Conservation (phyloP, 83 land plant species). For the Larix sibirica region DNA sequence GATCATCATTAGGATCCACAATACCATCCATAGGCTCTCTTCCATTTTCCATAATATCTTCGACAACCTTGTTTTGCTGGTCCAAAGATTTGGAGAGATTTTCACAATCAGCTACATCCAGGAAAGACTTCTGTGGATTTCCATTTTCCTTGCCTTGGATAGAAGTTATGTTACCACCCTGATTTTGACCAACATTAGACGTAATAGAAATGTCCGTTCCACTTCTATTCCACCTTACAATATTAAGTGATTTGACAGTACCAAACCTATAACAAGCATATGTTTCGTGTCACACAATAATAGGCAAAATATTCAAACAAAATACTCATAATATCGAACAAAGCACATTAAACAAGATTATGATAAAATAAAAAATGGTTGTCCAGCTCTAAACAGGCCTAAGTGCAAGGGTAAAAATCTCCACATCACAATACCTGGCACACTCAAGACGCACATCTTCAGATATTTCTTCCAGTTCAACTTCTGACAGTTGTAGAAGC, state of each 20-base stretch:
- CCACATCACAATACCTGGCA: conserved; percentile 50
- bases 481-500: conserved; percentile 43
- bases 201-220: neutral
- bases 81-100: neutral
- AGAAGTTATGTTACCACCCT: neutral
- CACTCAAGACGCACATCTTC: conserved; percentile 93
- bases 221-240: conserved; percentile 32
- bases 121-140: neutral
- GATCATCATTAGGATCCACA: neutral
- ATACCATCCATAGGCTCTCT: conserved; percentile 6
- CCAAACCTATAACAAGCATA: conserved; percentile 72
- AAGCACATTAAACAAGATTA: neutral
- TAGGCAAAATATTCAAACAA: neutral
- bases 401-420: neutral
- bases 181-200: neutral
- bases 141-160: neutral
- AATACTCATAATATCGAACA: neutral
- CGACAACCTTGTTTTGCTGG: neutral
- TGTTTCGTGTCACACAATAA: neutral
- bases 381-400: neutral
- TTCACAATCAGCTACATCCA: neutral
- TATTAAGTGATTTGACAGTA: conserved; percentile 75
- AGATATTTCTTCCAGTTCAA: conserved; percentile 67
- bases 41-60: neutral
- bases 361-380: neutral